Base-by-base conservation (phyloP, 2,329 filamentous ascomycete species). In the Aspergillus oerlinghausenensis region DNA sequence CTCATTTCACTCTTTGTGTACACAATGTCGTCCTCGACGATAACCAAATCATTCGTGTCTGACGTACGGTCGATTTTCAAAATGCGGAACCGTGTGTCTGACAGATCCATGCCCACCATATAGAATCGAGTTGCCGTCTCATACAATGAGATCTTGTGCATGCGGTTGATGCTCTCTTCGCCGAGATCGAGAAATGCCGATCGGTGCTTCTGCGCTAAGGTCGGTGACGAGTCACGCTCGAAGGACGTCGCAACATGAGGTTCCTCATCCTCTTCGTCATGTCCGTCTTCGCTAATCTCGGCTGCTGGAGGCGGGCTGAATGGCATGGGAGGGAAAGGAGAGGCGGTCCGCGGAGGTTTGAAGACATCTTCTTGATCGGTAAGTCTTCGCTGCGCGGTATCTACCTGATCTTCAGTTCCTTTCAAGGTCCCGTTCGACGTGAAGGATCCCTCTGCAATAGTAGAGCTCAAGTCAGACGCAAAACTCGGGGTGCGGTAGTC, bases 111-210 rank as follows among this genome's bases (percentile, higher is more conserved):
- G 14, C 94, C 94, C 19, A 97, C 91, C 62, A 99, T 88, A 73
- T 97, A 99, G 74, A 94, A 99, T 52, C 91, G 85, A 55, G 88
- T 91, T 11, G 90, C 89, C 3, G 94, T 99, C 77, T 99, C 94
- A 74, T 99, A 97, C 23, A 99, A 78, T n/a, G 90, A 94, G 74
- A 96, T 97, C 68, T 94, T 95, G 79, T 97, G 92, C 91, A 99
- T 96, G 55, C 79, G 80, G 56, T 76, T 79, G 48, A 82, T 74
- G 1, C 78, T 77, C 54, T 81, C 76, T 55, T 79, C 77, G 11
- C 73, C 70, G 10, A 68, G 70, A 50, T 69, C 69, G 19, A 74
- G 69, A 49, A 69, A 57, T 3, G 68, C 69, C 5, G 69, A 70
- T 47, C 71, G 70, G 45, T 72, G 72, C 52, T 73, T 74, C 53